Conservation (phyloP, 441 rosid species). For the Arabidopsis hybrid region DNA sequence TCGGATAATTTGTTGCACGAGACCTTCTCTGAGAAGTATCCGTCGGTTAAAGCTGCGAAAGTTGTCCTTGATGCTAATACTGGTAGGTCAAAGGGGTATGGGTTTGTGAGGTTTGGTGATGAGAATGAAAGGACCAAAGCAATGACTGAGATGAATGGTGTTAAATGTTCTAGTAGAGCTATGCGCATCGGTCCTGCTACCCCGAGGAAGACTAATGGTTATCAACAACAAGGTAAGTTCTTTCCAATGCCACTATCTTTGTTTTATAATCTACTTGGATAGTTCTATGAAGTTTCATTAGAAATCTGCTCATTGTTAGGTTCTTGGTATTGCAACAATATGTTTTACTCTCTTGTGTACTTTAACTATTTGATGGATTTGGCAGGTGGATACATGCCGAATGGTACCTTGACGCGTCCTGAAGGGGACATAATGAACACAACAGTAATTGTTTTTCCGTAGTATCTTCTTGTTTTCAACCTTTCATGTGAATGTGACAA, state of each 20-base stretch:
- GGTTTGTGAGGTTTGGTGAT: conserved; percentile 96
- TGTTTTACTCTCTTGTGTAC: neutral
- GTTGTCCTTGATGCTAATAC: conserved; percentile 89
- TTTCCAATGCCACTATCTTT: neutral
- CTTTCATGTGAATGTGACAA: conserved; percentile 21
- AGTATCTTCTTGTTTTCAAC: neutral
- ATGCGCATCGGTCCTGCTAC: conserved; percentile 98
- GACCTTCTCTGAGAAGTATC: conserved; percentile 72
- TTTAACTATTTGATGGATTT: conserved; percentile 16
- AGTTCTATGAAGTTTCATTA: neutral
- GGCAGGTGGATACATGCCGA: conserved; percentile 68
- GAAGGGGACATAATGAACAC: conserved; percentile 80
- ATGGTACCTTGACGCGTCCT: conserved; percentile 63
- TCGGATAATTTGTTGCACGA: conserved; percentile 72
- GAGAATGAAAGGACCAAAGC: conserved; percentile 81
- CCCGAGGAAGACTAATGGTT: conserved; percentile 85
- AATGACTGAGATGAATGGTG: conserved; percentile 93
- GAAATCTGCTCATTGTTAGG: neutral
- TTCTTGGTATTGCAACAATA: neutral
- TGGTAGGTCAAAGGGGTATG: conserved; percentile 93
- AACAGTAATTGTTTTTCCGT: conserved; percentile 24
- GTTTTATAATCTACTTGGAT: neutral
- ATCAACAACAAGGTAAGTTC: conserved; percentile 58
- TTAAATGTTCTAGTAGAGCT: conserved; percentile 86
- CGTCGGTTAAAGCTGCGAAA: conserved; percentile 88